phyloP scores from a whole-genome alignment of 2,329 filamentous ascomycete genomes.

The Cercospora sp. region DNA sequence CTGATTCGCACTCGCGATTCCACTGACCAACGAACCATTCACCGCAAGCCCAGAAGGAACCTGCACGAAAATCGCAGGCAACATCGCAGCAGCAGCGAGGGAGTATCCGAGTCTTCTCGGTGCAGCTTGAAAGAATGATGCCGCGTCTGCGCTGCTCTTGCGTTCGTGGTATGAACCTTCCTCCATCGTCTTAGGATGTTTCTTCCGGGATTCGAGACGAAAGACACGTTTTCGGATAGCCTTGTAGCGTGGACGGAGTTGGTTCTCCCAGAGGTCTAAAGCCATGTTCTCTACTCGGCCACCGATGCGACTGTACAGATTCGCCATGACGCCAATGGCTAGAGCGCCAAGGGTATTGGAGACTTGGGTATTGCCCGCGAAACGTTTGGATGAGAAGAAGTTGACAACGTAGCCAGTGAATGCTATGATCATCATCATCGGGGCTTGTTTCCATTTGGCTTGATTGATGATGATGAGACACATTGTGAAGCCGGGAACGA shows the following conservation, averaged over 20 bases:
- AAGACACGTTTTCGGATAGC: slow-evolving; percentile 35
- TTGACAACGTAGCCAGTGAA: slow-evolving; percentile 74
- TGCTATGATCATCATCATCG: slow-evolving; percentile 73
- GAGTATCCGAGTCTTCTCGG: slow-evolving; percentile 64
- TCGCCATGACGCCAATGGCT: slow-evolving; percentile 73
- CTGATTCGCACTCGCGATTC: slow-evolving; percentile 58
- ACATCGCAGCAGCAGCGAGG: slow-evolving; percentile 78
- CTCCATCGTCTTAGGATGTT: slow-evolving; percentile 33
- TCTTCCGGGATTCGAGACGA: slow-evolving; percentile 19
- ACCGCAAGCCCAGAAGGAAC: slow-evolving; percentile 62
- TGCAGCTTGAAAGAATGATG: slow-evolving; percentile 36
- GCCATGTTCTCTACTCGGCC: slow-evolving; percentile 58
- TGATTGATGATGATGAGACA: slow-evolving; percentile 79
- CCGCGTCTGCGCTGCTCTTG: slow-evolving; percentile 26
- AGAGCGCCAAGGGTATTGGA: slow-evolving; percentile 76
- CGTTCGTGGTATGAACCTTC: slow-evolving; percentile 23
- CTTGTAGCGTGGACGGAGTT: slow-evolving; percentile 45
- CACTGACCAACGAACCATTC: slow-evolving; percentile 57
- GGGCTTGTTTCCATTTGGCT: slow-evolving; percentile 74
- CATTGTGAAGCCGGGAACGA: slow-evolving; percentile 71
- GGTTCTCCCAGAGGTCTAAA: slow-evolving; percentile 56
- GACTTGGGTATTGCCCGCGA: slow-evolving; percentile 70
- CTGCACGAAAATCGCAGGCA: slow-evolving; percentile 79
- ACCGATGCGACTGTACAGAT: slow-evolving; percentile 72
- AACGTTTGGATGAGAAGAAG: slow-evolving; percentile 67